Evolutionary conservation across 441 rosid genomes (phyloP).

Genomic region (Pelargonium myrrhifolium): DNA sequence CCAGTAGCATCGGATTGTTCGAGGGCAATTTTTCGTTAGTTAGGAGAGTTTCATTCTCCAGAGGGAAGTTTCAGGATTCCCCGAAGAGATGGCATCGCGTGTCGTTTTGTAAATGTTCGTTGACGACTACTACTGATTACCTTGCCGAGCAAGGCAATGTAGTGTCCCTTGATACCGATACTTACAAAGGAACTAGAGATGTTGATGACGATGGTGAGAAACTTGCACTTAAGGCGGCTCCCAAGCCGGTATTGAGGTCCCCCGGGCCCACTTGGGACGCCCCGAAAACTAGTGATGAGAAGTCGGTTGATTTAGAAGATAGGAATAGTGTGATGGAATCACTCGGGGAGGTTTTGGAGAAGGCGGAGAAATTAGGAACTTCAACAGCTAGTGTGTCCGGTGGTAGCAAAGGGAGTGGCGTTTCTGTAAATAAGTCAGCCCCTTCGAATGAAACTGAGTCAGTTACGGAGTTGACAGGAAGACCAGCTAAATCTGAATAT

Average conservation of each 20-base stretch:
- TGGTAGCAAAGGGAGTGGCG: slow-evolving; percentile 28
- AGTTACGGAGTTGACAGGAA: no score
- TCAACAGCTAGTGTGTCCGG: slow-evolving; percentile 25
- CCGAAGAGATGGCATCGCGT: slow-evolving; percentile 46
- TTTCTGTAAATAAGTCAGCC: slow-evolving; percentile 23
- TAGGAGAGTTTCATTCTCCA: slow-evolving; percentile 53
- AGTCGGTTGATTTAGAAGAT: slow-evolving; percentile 34
- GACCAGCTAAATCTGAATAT: not conserved
- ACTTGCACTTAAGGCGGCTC: slow-evolving; percentile 67
- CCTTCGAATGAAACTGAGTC: not conserved
- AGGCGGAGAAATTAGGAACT: slow-evolving; percentile 72
- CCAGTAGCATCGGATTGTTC: slow-evolving; percentile 35
- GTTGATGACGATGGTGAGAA: slow-evolving; percentile 39
- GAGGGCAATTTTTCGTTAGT: slow-evolving; percentile 49
- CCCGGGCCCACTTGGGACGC: slow-evolving; percentile 30
- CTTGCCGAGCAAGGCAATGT: slow-evolving; percentile 58
- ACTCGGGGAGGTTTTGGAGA: slow-evolving; percentile 80
- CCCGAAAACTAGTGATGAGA: slow-evolving; percentile 22
- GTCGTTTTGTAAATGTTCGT: slow-evolving; percentile 54
- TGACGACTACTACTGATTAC: slow-evolving; percentile 58
- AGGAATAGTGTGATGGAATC: slow-evolving; percentile 74
- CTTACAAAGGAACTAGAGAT: slow-evolving; percentile 34
- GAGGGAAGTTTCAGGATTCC: slow-evolving; percentile 33
- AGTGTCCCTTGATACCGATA: slow-evolving; percentile 45
- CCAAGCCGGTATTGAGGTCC: slow-evolving; percentile 62